phyloP scores from a whole-genome alignment of 169 alveolate genomes.

The Plasmodium knowlesi region DNA sequence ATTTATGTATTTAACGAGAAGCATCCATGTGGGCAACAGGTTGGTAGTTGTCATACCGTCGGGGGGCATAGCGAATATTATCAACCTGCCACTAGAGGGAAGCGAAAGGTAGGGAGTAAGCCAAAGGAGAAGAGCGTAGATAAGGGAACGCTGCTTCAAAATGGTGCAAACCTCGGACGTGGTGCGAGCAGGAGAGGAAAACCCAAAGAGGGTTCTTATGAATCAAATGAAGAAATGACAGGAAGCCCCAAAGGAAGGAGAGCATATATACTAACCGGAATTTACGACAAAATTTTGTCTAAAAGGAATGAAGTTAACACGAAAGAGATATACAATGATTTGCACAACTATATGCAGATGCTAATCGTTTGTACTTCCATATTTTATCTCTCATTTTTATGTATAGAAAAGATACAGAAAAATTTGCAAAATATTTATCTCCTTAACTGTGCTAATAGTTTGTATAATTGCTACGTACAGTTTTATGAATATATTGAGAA shows the following conservation, averaged over 20 bases:
- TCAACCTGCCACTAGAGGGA: not conserved
- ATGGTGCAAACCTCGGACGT: not conserved
- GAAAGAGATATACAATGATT: constrained; percentile 38
- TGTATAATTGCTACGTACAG: constrained; percentile 37
- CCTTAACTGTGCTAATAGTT: constrained; percentile 57
- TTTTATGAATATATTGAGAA: constrained; percentile 49
- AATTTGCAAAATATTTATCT: constrained; percentile 35
- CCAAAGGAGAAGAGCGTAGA: not conserved
- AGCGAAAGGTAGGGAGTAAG: not conserved
- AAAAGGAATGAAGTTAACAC: constrained; percentile 16
- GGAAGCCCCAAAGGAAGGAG: not conserved
- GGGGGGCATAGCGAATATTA: not conserved
- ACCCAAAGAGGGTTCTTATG: not conserved
- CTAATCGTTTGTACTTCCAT: constrained; percentile 47
- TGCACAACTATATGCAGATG: constrained; percentile 69
- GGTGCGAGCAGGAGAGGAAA: not conserved
- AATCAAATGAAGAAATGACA: not conserved
- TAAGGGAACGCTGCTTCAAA: not conserved
- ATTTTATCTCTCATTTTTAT: constrained; percentile 54
- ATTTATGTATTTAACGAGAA: constrained; percentile 49
- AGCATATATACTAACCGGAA: constrained; percentile 18
- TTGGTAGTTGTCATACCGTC: not conserved
- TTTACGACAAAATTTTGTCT: constrained; percentile 39
- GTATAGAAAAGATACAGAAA: constrained; percentile 47
- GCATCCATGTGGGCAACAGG: not conserved